Evolutionary conservation across 2,329 filamentous ascomycete genomes (phyloP).

Genomic region (Monosporascus ibericus): DNA sequence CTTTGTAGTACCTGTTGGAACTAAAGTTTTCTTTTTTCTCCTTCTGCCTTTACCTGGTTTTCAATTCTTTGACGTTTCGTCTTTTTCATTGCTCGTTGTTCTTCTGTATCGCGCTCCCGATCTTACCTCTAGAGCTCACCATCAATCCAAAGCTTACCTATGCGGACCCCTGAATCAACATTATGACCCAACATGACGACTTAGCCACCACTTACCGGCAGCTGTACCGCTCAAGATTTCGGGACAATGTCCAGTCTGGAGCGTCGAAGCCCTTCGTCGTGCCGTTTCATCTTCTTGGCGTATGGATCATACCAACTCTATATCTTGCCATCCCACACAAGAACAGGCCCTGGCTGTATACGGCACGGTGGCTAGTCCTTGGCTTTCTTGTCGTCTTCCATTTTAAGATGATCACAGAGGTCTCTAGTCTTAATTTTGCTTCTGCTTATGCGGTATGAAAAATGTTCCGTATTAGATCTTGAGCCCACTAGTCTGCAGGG

Average conservation of each 20-base stretch:
- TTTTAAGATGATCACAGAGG: conserved; percentile 31
- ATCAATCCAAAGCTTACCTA: conserved; percentile 1
- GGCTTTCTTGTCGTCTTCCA: conserved; percentile 38
- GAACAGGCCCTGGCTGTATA: conserved; percentile 43
- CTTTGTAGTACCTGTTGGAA: no score
- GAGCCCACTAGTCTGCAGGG: not conserved
- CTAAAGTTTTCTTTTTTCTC: no score
- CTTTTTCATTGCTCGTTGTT: not conserved
- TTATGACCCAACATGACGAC: conserved; percentile 9
- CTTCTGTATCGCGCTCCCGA: not conserved
- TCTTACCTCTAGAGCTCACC: no score
- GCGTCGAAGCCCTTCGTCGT: conserved; percentile 42
- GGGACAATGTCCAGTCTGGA: conserved; percentile 29
- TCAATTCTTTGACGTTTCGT: no score
- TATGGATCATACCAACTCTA: conserved; percentile 42
- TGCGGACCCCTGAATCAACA: conserved; percentile 4
- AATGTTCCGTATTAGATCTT: not conserved
- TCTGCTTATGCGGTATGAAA: conserved; percentile 34
- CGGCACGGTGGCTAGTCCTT: conserved; percentile 43
- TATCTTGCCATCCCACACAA: conserved; percentile 53
- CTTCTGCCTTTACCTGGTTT: no score
- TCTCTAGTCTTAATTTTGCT: conserved; percentile 47
- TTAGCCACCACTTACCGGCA: conserved; percentile 21
- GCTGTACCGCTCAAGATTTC: conserved; percentile 21
- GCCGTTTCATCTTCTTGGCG: conserved; percentile 43